Evolutionary conservation across 805 yeast species (phyloP), one percentile per base, ranked within the genome.

Genomic region (Yarrowia bubula): DNA sequence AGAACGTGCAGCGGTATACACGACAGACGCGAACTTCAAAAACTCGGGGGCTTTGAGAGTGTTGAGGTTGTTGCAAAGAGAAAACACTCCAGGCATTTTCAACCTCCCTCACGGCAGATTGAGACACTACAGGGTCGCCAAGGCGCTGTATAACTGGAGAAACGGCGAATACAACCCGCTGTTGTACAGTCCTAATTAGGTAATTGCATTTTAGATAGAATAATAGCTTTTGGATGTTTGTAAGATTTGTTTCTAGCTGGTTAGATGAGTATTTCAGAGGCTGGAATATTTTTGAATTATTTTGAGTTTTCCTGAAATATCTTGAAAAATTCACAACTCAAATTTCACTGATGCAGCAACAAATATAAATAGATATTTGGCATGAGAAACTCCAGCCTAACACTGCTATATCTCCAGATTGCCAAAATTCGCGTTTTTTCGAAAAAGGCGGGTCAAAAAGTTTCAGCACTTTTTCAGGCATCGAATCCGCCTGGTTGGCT

Each of bases 111-210:
- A 51, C 18, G 58, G 58, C 14, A 13, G 43, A 10, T 22, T 37
- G 35, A 37, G 58, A 51, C 43, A 51, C 13, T 37, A 51, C 13
- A 37, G 58, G 22, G 58, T 51, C 18, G 58, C 58, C 58, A 51
- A 51, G 11, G 58, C 58, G 3, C 35, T 51, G 1, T 51, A 51
- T 18, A 22, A 37, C n/a, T 51, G 58, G 58, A 28, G 58, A 15
- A 22, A 38, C 32, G 58, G 58, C 8, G 58, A 51, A 11, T 51
- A 51, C 35, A 51, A 51, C 43, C 58, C 58, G 35, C 13, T 51
- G n/a, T 11, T 51, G 43, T 51, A 51, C 58, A 51, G 55, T 17
- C 55, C 55, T 3, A 35, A 4, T 17, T 48, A 48, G 41, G 31
- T 33, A 37, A 51, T 51, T 51, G 58, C 31, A 37, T 50, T 17